Evolutionary conservation across 2,329 filamentous ascomycete genomes (phyloP), one percentile per base, ranked within the genome.

Genomic region (Aspergillus texensis): DNA sequence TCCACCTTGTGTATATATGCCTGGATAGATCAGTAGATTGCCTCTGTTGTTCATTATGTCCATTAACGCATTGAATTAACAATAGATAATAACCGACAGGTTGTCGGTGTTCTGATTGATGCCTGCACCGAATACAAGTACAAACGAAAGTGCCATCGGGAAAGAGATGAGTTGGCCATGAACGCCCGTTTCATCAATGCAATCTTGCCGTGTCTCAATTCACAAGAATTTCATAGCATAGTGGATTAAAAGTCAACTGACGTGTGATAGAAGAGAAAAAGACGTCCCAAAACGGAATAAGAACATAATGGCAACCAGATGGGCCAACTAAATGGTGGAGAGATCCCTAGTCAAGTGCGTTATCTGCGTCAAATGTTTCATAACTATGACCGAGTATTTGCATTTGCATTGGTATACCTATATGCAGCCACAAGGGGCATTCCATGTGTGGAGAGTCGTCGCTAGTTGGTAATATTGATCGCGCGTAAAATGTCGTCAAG

Each of bases 401-500:
- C 45, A 48, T 48, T 26, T 21, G 45, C 21, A 48, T 48, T 21
- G 43, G n/a, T n/a, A 45, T 45, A 48, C 21, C 45, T 48, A 48
- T 24, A 26, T 48, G 12, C 45, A 48, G 45, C 24, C 21, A 48
- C 45, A 26, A 14, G 3, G 43, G n/a, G 11, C 1, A n/a, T 45
- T 6, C n/a, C 43, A 16, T 6, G 43, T 10, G n/a, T 24, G 43
- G 12, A 12, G 28, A 26, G 6, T 3, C 1, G 28, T 21, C 24
- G 26, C n/a, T 24, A 24, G 19, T 62, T 65, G 12, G 52, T 54
- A 43, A 70, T 69, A 6, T 75, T 77, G 24, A 74, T 76, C 3
- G 77, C 76, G 50, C 75, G 74, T 62, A 94, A 77, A 26, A 92
- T 90, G 67, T 91, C 88, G 28, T 89, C 85, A 1, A 90, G 81